Percentiles rank a stretch among this genome's conserved stretches.
phyloP scores from a whole-genome alignment of 805 yeast species.

The Candida argentea region DNA sequence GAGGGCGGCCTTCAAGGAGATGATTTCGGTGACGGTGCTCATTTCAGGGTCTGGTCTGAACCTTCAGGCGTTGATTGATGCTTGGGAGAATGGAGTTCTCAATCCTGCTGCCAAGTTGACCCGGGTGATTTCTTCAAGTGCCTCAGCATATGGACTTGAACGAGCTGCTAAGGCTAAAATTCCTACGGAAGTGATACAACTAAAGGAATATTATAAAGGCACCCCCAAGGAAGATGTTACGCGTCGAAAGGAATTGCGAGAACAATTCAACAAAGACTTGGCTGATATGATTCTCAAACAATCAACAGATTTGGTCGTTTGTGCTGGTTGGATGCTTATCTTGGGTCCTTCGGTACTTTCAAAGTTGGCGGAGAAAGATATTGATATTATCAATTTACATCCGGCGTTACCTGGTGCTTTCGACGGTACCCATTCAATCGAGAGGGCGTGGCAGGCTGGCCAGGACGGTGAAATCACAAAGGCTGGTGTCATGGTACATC shows the following conservation, averaged over 20 bases:
- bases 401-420: constrained; percentile 97
- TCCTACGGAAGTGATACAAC: constrained; percentile 61
- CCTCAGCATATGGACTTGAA: constrained; percentile 77
- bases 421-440: constrained; percentile 96
- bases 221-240: constrained; percentile 59
- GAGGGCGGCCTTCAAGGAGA: too few relatives aligned
- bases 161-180: constrained; percentile 67
- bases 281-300: constrained; percentile 51
- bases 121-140: constrained; percentile 76
- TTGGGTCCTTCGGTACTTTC: constrained; percentile 66
- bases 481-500: constrained; percentile 95
- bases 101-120: constrained; percentile 42
- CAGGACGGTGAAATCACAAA: constrained; percentile 65
- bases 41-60: constrained; percentile 97
- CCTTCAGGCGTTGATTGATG: constrained; percentile 87
- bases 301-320: constrained; percentile 79
- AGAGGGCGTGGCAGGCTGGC: constrained; percentile 92
- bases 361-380: constrained; percentile 47
- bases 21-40: constrained; percentile 49
- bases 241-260: constrained; percentile 52
- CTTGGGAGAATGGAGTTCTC: constrained; percentile 31
- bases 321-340: constrained; percentile 98
- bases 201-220: constrained; percentile 65
- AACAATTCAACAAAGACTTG: constrained; percentile 66
- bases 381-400: constrained; percentile 85